Conservation (phyloP, 345 rosid species). For the Brassica cretica region DNA sequence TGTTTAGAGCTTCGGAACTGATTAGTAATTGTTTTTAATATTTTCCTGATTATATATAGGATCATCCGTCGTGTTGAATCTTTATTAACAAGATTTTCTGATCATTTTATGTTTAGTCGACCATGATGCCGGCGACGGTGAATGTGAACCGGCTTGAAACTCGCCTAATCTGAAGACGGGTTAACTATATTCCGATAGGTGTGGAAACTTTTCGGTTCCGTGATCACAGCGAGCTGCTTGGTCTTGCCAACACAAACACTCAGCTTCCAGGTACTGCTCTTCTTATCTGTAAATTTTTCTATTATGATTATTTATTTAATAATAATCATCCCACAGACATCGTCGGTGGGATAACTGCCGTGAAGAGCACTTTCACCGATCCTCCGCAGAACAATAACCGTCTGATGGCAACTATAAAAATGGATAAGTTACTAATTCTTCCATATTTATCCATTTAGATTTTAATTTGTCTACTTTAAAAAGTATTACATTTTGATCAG, state of each 20-base stretch:
- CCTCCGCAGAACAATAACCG: background rate
- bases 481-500: background rate
- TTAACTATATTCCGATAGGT: too few species aligned
- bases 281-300: background rate
- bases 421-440: background rate
- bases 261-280: background rate
- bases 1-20: background rate
- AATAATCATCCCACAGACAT: background rate
- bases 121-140: background rate
- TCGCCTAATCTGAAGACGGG: too few species aligned
- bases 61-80: background rate
- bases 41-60: too few species aligned
- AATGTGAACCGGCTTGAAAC: background rate
- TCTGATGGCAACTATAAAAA: background rate
- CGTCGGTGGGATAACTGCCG: background rate
- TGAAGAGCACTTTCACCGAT: background rate
- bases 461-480: background rate
- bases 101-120: background rate
- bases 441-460: background rate
- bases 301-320: background rate
- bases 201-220: too few species aligned
- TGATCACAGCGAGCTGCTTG: background rate
- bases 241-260: background rate
- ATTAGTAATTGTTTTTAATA: too few species aligned
- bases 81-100: too few species aligned